These are phyloP conservation scores for Colletotrichum cuscutae DNA, from an alignment of 2,329 filamentous ascomycete species.

Conservation along the genomic window DNA sequence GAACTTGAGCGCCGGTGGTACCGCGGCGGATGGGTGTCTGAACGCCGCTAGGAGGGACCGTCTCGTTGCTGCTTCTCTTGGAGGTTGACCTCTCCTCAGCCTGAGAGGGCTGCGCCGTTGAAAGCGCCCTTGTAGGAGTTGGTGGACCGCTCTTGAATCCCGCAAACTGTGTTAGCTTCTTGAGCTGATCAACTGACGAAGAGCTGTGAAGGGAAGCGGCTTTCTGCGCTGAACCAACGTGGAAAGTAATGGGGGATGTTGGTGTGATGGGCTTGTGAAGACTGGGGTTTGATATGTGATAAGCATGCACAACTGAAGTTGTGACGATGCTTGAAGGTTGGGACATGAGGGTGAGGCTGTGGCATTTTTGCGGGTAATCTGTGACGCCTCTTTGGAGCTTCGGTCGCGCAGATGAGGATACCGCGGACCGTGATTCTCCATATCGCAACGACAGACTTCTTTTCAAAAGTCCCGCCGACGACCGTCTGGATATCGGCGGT, in stretches of 20 bases:
- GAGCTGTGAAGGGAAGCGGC: slow-evolving; percentile 60
- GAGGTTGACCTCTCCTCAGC: slow-evolving; percentile 52
- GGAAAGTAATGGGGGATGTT: slow-evolving; percentile 59
- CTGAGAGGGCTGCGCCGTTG: slow-evolving; percentile 66
- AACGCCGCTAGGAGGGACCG: slow-evolving; percentile 59
- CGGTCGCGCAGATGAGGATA: slow-evolving; percentile 46
- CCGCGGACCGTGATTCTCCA: slow-evolving; percentile 46
- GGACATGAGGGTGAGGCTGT: slow-evolving; percentile 58
- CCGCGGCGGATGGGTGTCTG: slow-evolving; percentile 58
- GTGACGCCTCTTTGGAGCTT: slow-evolving; percentile 55
- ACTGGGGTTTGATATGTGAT: slow-evolving; percentile 75
- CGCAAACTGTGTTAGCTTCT: slow-evolving; percentile 88
- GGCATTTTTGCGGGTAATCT: slow-evolving; percentile 54
- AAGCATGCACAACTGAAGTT: slow-evolving; percentile 71
- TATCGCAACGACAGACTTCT: slow-evolving; percentile 42
- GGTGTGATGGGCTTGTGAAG: slow-evolving; percentile 62
- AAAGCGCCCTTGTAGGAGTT: slow-evolving; percentile 89
- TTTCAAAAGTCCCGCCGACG: slow-evolving; percentile 37
- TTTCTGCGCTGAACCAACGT: slow-evolving; percentile 48
- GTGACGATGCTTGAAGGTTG: slow-evolving; percentile 74
- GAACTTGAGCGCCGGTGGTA: slow-evolving; percentile 69
- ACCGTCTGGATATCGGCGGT: slow-evolving; percentile 36
- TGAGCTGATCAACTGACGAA: slow-evolving; percentile 75
- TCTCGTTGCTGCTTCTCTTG: slow-evolving; percentile 51
- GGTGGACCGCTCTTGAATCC: slow-evolving; percentile 90